These are phyloP conservation scores for Hygrophorus pudorinus DNA, from an alignment of 768 basidiomycete species.

Conservation along the genomic window DNA sequence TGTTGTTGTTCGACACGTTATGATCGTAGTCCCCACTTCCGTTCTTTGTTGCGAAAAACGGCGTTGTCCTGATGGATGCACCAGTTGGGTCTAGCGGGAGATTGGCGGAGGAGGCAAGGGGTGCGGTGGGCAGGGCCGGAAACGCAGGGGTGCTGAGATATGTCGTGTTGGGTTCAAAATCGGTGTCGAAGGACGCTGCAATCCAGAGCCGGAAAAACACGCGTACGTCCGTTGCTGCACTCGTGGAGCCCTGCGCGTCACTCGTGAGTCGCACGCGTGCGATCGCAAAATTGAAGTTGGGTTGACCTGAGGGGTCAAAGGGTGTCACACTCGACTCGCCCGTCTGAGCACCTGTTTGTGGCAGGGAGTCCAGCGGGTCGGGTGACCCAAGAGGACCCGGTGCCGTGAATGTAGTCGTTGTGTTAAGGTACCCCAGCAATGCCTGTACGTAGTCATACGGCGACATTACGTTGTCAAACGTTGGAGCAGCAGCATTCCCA, in stretches of 20 bases:
- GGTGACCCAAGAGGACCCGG: not conserved
- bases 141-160: not conserved
- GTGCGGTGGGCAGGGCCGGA: not conserved
- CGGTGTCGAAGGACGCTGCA: not conserved
- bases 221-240: not conserved
- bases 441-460: not conserved
- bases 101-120: no score
- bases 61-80: no score
- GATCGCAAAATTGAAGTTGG: constrained; percentile 1
- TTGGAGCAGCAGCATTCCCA: not conserved
- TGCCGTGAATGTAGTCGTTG: not conserved
- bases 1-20: not conserved
- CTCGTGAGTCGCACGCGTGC: not conserved
- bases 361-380: not conserved
- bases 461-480: not conserved
- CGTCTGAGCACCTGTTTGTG: not conserved
- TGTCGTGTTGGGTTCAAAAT: not conserved
- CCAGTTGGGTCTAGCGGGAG: no score
- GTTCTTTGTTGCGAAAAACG: no score
- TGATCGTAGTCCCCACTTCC: no score
- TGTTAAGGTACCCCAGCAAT: not conserved
- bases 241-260: no score
- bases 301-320: not conserved
- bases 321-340: not conserved
- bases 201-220: not conserved